Conservation (phyloP, 441 rosid species). For the Gossypium schwendimanii region DNA sequence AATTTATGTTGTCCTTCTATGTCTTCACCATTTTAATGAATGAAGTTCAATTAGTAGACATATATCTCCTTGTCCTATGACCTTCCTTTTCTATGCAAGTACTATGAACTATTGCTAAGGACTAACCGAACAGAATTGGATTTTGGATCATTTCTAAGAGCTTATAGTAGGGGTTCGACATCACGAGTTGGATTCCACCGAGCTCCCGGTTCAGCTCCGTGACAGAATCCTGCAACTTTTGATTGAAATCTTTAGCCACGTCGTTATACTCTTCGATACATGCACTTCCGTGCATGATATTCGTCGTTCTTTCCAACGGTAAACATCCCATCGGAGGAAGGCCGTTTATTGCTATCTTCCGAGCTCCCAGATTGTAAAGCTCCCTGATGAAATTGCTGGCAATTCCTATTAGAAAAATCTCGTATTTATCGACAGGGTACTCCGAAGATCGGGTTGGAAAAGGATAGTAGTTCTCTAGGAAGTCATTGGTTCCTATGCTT, state of each 20-base stretch:
- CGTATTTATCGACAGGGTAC: constrained; percentile 37
- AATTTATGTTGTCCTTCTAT: background rate
- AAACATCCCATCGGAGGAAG: constrained; percentile 59
- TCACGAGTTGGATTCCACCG: constrained; percentile 32
- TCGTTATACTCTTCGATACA: constrained; percentile 47
- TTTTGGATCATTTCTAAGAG: constrained; percentile 34
- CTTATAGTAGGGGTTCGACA: constrained; percentile 34
- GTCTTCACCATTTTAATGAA: background rate
- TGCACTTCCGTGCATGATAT: constrained; percentile 28
- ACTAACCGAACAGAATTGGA: constrained; percentile 41
- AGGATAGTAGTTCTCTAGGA: constrained; percentile 48
- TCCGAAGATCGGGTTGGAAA: constrained; percentile 25
- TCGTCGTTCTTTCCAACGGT: constrained; percentile 50
- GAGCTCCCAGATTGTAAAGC: constrained; percentile 50
- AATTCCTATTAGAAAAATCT: constrained; percentile 32
- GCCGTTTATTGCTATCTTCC: constrained; percentile 35
- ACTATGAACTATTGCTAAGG: constrained; percentile 8
- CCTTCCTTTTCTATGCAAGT: background rate
- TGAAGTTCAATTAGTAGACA: background rate
- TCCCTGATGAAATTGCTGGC: constrained; percentile 36
- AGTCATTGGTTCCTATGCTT: constrained; percentile 61
- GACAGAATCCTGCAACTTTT: constrained; percentile 24
- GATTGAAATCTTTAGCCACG: constrained; percentile 45
- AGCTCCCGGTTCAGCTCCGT: constrained; percentile 30
- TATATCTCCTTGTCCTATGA: no score